A percentile compares a stretch with the other conserved stretches of the same genome.
Evolutionary conservation across 1,284 basidiomycete genomes (phyloP).

Genomic region (Ustilago esculenta): DNA sequence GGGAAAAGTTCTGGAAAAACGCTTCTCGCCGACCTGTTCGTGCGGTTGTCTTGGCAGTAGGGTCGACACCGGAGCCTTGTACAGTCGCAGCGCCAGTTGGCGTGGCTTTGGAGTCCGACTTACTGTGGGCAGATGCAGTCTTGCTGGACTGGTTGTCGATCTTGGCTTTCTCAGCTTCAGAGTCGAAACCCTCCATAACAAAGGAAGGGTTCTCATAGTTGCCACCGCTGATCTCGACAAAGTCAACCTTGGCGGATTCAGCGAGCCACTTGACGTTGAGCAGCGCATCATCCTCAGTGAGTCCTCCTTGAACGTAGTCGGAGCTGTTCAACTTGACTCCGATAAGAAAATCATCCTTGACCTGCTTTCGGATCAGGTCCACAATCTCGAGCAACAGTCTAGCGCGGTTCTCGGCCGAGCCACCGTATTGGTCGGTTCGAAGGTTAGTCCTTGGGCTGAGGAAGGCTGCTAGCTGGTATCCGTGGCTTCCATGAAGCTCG

Average conservation of each 20-base stretch:
- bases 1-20: constrained; percentile 68
- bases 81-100: constrained; percentile 12
- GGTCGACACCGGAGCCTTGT: constrained; percentile 32
- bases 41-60: constrained; percentile 22
- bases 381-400: constrained; percentile 76
- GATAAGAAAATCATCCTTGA: constrained; percentile 75
- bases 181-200: constrained; percentile 65
- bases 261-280: constrained; percentile 76
- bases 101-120: constrained; percentile 14
- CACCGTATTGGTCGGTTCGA: constrained; percentile 74
- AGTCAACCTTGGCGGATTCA: constrained; percentile 76
- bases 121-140: constrained; percentile 5
- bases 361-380: constrained; percentile 72
- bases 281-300: constrained; percentile 72
- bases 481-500: constrained; percentile 87
- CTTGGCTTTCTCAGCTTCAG: constrained; percentile 52
- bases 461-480: constrained; percentile 84
- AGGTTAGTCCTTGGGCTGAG: constrained; percentile 79
- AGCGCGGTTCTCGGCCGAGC: constrained; percentile 68
- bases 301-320: constrained; percentile 76
- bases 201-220: constrained; percentile 80
- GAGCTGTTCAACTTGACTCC: constrained; percentile 85
- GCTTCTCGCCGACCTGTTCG: constrained; percentile 69
- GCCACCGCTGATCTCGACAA: constrained; percentile 87
- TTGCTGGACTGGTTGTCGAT: constrained; percentile 34